Evolutionary conservation across 2,329 filamentous ascomycete genomes (phyloP), one percentile per base, ranked within the genome.

Genomic region (Claviceps humidiphila): DNA sequence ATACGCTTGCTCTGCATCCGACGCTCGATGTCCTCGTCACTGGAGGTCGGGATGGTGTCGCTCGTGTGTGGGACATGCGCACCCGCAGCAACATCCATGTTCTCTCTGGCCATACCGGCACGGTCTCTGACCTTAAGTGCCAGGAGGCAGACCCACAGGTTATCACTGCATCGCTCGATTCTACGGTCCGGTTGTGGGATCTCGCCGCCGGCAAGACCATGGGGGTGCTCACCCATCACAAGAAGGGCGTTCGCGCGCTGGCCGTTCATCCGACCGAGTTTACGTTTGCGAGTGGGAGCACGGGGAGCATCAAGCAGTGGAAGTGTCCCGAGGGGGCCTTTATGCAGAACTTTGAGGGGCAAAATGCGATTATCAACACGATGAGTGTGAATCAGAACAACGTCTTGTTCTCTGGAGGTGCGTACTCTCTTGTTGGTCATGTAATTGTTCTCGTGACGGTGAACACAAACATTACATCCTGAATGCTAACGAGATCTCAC

Each of bases 301-400:
- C 91, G 0, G 86, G 87, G 24, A 90, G 87, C 65, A 96, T 98
- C 71, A 98, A 98, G 74, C 93, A 98, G 71, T 98, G 93, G 91
- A 96, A 97, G 68, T 97, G 90, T 59, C 94, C 94, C 1, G 89
- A 96, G 65, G 94, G 91, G 40, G 89, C 89, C 16, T 97, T 98
- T 66, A 98, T 98, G 93, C 90, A 96, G 68, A 97, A 97, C 65
- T 97, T 97, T 63, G 88, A 95, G 44, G 91, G 91, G 4, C 91
- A 97, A 64, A 96, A 96, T 63, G 81, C 89, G 55, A 94, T 98
- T 66, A 91, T 98, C 72, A 98, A 98, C 70, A 89, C 89, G 0
- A 72, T 98, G 46, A 80, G 89, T 44, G 89, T 93, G 37, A 98
- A 98, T 66, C 87, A 94, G 62, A 89, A 96, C 65, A 93, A 96